A percentile compares a stretch with the other conserved stretches of the same genome.
These are phyloP conservation scores for Citrullus colocynthis DNA, from an alignment of 306 rosid species.

Conservation along the genomic window DNA sequence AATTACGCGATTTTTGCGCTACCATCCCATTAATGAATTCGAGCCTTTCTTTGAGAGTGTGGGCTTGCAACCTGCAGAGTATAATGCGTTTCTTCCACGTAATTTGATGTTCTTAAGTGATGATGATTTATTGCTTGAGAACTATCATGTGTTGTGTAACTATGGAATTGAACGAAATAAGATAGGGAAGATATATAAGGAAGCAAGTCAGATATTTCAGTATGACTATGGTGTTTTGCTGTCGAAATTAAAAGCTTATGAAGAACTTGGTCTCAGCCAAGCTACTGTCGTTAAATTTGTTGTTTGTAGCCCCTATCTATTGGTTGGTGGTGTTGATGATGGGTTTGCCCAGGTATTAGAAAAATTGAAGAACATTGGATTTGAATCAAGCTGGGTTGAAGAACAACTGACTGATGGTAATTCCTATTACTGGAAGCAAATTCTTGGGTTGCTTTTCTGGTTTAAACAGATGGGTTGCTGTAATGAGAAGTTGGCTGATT, in stretches of 20 bases:
- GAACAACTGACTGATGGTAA: conserved; percentile 19
- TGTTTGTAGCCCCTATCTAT: conserved; percentile 39
- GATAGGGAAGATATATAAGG: conserved; percentile 49
- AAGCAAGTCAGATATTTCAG: conserved; percentile 27
- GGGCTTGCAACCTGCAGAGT: conserved; percentile 64
- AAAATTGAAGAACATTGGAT: conserved; percentile 30
- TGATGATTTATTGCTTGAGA: conserved; percentile 41
- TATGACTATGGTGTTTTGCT: conserved; percentile 34
- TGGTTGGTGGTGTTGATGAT: conserved; percentile 40
- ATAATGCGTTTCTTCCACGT: conserved; percentile 37
- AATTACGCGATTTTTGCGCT: conserved; percentile 34
- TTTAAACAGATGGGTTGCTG: conserved; percentile 26
- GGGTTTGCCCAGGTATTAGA: conserved; percentile 37
- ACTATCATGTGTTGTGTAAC: conserved; percentile 34
- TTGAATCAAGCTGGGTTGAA: conserved; percentile 35
- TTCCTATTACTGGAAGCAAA: conserved; percentile 44
- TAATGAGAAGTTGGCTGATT: conserved; percentile 23
- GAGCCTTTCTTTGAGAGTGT: conserved; percentile 79
- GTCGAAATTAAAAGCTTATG: conserved; percentile 45
- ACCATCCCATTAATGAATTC: conserved; percentile 76
- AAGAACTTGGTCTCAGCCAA: conserved; percentile 29
- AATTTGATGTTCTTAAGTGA: conserved; percentile 46
- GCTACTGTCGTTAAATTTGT: conserved; percentile 20
- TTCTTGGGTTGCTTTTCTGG: conserved; percentile 34
- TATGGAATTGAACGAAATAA: conserved; percentile 45